Evolutionary conservation across 768 basidiomycete species (phyloP).

Genomic region (Gloeophyllum trabeum): DNA sequence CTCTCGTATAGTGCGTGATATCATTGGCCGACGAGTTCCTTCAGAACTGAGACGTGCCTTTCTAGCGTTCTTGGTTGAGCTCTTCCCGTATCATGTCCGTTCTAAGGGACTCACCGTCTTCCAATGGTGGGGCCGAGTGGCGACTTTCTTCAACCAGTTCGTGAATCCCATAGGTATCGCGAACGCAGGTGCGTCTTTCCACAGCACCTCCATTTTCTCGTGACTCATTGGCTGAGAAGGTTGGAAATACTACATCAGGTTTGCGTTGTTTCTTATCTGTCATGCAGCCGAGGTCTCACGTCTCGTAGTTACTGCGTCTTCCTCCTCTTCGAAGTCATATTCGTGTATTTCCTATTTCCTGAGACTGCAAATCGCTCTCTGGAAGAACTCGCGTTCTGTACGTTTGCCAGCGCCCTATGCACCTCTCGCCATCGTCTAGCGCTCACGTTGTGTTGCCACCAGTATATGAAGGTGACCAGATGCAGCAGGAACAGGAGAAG

Average conservation of each 20-base stretch:
- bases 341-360: slow-evolving; percentile 22
- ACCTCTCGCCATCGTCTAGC: no score
- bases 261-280: not conserved
- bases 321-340: slow-evolving; percentile 14
- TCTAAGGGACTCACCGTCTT: slow-evolving; percentile 51
- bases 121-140: slow-evolving; percentile 45
- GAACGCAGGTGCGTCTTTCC: slow-evolving; percentile 19
- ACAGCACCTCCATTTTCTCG: not conserved
- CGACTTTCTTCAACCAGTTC: slow-evolving; percentile 55
- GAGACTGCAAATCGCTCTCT: slow-evolving; percentile 8
- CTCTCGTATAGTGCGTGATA: slow-evolving; percentile 5
- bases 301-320: slow-evolving; percentile 8
- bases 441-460: no score
- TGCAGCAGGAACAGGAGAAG: not conserved
- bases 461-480: not conserved
- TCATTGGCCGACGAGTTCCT: slow-evolving; percentile 16
- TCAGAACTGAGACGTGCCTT: no score
- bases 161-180: slow-evolving; percentile 55
- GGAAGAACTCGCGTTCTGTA: not conserved
- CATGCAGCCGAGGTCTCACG: not conserved
- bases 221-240: slow-evolving; percentile 22
- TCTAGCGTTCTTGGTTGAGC: slow-evolving; percentile 54
- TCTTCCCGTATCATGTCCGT: slow-evolving; percentile 55
- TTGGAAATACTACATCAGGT: slow-evolving; percentile 51
- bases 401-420: no score